Evolutionary conservation across 2,329 filamentous ascomycete species (phyloP), one percentile per base, ranked within the genome.

Genomic region (Aspergillus uvarum): DNA sequence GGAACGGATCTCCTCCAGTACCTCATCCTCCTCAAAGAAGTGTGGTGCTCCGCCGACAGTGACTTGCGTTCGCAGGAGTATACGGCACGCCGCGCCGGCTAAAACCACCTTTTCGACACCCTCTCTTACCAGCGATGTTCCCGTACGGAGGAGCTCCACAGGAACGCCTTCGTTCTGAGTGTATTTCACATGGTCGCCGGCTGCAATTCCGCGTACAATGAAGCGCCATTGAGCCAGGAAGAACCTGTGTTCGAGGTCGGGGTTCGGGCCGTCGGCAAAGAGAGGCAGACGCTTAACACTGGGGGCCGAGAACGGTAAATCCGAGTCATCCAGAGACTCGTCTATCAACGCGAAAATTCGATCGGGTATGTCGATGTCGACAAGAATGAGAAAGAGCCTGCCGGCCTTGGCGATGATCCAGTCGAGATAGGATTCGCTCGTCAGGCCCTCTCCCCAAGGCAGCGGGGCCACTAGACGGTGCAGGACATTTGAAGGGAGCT

Each of bases 301-400:
- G 49, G 85, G 80, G 53, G 82, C 77, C 6, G 81, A 75, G 48
- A 88, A 76, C 1, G 85, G 85, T 19, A 88, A 73, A 68, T 88
- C 85, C 50, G 83, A 81, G 62, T 88, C 85, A 63, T 87, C 84
- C 75, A 83, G 85, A 3, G 83, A 85, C 59, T 83, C 81, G 65
- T 87, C 85, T 44, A 87, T 83, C 16, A 86, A 78, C 2, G 82
- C 79, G 64, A 87, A 87, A 49, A 88, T 87, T 61, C 84, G 82
- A 63, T 86, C 84, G n/a, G 85, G 82, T n/a, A 85, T 81, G 10
- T 83, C 84, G 58, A 86, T 81, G 58, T 85, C 82, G 51, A 80
- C 78, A 26, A 88, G 77, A 21, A 86, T 84, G 32, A 88, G 77
- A 64, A 87, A 88, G 14, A 87, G 72, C 35, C 85, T 80, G 60